These are phyloP conservation scores for Psidium friedrichsthalianum DNA, from an alignment of 345 rosid species.

Conservation along the genomic window DNA sequence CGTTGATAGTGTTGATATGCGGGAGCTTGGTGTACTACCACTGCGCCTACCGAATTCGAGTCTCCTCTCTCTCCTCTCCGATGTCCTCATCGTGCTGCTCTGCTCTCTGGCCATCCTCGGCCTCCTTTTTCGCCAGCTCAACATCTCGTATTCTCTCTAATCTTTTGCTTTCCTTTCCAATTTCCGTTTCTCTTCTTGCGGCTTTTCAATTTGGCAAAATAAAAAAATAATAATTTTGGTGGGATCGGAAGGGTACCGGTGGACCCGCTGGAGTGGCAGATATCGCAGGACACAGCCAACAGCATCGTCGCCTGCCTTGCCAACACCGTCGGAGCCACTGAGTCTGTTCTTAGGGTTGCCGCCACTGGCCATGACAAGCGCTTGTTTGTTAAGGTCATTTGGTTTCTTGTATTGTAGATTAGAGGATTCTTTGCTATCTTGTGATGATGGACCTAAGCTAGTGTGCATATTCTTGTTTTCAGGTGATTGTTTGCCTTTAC, in stretches of 20 bases:
- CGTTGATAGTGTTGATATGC: conserved; percentile 46
- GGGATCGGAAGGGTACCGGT: conserved; percentile 49
- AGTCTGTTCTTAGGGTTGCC: conserved; percentile 91
- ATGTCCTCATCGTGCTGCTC: conserved; percentile 88
- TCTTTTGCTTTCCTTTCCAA: neutral
- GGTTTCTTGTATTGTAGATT: neutral
- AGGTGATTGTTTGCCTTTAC: conserved; percentile 77
- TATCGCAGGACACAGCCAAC: conserved; percentile 87
- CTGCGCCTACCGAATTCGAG: conserved; percentile 79
- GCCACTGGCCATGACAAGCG: conserved; percentile 96
- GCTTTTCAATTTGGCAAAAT: neutral
- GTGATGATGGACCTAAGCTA: neutral
- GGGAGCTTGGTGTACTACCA: conserved; percentile 74
- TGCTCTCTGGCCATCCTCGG: conserved; percentile 99
- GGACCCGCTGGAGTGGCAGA: conserved; percentile 97
- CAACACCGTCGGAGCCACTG: conserved; percentile 89
- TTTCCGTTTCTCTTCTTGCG: neutral
- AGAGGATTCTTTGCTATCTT: neutral
- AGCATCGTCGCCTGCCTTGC: conserved; percentile 69
- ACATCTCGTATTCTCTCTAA: conserved; percentile 50
- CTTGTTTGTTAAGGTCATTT: conserved; percentile 59
- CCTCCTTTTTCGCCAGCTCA: conserved; percentile 90
- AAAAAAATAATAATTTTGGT: neutral
- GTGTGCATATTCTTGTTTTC: conserved; percentile 4
- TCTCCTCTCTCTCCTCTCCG: conserved; percentile 70